Conservation (phyloP, 2,329 filamentous ascomycete species). For the Botrytis galanthina region DNA sequence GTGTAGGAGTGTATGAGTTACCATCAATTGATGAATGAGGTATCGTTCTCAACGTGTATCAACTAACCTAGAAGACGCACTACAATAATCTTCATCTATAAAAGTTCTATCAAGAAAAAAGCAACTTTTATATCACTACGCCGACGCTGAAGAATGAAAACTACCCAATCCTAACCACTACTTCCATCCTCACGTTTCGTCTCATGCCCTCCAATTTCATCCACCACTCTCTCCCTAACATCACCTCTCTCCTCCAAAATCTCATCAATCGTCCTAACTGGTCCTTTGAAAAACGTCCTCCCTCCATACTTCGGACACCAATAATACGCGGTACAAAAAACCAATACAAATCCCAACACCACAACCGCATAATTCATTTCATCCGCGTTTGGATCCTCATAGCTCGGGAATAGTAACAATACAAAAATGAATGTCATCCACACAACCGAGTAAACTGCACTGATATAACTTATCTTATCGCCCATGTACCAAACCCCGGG, state of each 20-base stretch:
- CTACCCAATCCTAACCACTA: not conserved
- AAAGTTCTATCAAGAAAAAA: not conserved
- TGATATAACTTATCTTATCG: constrained; percentile 32
- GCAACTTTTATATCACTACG: not conserved
- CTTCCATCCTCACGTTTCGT: not conserved
- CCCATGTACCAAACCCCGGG: constrained; percentile 39
- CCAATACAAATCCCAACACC: constrained; percentile 35
- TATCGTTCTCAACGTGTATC: not conserved
- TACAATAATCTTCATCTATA: not conserved
- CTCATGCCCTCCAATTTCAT: not conserved
- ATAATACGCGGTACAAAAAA: constrained; percentile 38
- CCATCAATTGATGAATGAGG: not conserved
- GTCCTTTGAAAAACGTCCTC: constrained; percentile 37
- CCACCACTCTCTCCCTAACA: not conserved
- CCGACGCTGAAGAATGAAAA: not conserved
- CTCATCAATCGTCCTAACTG: constrained; percentile 36
- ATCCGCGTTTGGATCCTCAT: constrained; percentile 28
- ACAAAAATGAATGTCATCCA: constrained; percentile 40
- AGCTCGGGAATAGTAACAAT: constrained; percentile 35
- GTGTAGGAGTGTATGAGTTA: not conserved
- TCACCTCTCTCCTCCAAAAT: constrained; percentile 23
- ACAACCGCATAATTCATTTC: constrained; percentile 39
- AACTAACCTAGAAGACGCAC: not conserved
- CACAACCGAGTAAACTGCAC: constrained; percentile 32
- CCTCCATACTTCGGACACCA: constrained; percentile 35